phyloP scores from a whole-genome alignment of 179 eudicot genomes.

The Kewa caespitosa region DNA sequence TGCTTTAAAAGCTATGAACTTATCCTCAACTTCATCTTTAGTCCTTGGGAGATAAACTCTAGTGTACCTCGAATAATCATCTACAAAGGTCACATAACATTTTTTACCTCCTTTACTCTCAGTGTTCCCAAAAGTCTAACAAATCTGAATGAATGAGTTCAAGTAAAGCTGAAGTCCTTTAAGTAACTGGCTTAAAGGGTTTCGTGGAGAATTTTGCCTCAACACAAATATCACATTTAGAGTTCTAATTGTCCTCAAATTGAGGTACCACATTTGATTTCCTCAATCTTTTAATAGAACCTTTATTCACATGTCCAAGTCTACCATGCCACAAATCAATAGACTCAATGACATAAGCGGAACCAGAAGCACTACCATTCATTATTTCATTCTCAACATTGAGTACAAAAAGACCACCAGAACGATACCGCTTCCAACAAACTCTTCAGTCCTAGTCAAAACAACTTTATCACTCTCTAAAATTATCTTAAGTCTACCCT shows the following conservation, averaged over 20 bases:
- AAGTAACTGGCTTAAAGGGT: background rate
- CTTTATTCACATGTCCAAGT: background rate
- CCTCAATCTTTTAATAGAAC: background rate
- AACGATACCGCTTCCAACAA: background rate
- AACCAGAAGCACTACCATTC: background rate
- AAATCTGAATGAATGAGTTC: background rate
- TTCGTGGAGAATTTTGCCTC: background rate
- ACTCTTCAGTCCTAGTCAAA: background rate
- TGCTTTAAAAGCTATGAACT: background rate
- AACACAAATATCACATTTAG: background rate
- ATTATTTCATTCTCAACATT: background rate
- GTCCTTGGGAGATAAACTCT: background rate
- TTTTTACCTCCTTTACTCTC: background rate
- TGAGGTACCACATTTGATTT: no score
- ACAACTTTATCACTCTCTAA: background rate
- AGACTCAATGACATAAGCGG: background rate
- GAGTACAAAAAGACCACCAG: background rate
- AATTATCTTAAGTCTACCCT: background rate
- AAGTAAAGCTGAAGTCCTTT: background rate
- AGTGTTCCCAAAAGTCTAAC: background rate
- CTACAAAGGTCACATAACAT: background rate
- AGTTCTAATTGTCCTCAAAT: background rate
- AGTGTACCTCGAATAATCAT: background rate
- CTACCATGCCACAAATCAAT: slow-evolving; percentile 1
- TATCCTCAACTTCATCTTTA: background rate